Conservation (phyloP, 495 filamentous ascomycete genomes). For the Penicillium argentinense region DNA sequence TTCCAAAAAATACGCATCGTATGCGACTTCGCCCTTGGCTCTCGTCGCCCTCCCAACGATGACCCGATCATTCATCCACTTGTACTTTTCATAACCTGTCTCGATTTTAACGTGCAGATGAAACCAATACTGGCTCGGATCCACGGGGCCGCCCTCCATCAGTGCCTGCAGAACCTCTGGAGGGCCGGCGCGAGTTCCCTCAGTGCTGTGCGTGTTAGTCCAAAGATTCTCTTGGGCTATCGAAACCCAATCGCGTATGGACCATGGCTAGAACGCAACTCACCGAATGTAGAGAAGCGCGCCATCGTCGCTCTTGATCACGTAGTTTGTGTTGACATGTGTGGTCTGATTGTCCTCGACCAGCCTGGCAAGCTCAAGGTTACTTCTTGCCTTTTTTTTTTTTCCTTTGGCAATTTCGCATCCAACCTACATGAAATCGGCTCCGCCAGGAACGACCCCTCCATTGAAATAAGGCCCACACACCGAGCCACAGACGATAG, state of each 20-base stretch:
- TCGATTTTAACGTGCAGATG: slow-evolving; percentile 33
- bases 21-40: slow-evolving; percentile 29
- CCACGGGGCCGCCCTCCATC: slow-evolving; percentile 30
- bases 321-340: slow-evolving; percentile 33
- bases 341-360: slow-evolving; percentile 29
- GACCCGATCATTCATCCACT: slow-evolving; percentile 35
- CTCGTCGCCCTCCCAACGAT: slow-evolving; percentile 31
- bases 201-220: slow-evolving; percentile 16
- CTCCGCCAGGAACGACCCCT: slow-evolving; percentile 30
- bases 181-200: slow-evolving; percentile 29
- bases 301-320: slow-evolving; percentile 31
- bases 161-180: slow-evolving; percentile 28
- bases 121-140: slow-evolving; percentile 32
- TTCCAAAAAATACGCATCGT: slow-evolving; percentile 34
- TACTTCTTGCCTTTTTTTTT: too few relatives aligned
- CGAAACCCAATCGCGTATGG: too few relatives aligned
- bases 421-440: slow-evolving; percentile 33
- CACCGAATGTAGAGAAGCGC: slow-evolving; percentile 31
- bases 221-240: too few relatives aligned
- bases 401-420: too few relatives aligned
- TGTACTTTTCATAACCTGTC: slow-evolving; percentile 33
- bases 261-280: background rate
- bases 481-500: slow-evolving; percentile 26
- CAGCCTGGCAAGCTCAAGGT: too few relatives aligned
- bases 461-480: slow-evolving; percentile 25